Base-by-base conservation (phyloP, 78 protist genomes). In the Isochrysis galbana region DNA sequence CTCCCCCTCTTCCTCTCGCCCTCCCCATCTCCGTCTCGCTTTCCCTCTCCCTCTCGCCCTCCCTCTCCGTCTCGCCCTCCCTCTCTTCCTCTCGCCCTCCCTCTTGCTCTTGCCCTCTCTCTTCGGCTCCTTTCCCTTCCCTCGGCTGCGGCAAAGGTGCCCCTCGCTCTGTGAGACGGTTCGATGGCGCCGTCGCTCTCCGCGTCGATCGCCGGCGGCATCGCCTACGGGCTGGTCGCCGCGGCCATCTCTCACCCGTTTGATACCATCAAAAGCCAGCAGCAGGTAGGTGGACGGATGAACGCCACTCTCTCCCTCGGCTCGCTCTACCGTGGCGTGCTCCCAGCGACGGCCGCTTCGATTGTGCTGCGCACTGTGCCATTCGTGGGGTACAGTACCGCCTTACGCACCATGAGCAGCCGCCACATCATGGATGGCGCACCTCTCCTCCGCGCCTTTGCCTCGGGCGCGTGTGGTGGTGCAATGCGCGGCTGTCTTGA, bases 161-260 rank as follows among this genome's bases (percentile, higher is more conserved):
- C n/a, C n/a, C n/a, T n/a, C n/a, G n/a, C n/a, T n/a, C n/a, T n/a
- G n/a, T n/a, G n/a, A n/a, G n/a, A n/a, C n/a, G n/a, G n/a, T n/a
- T n/a, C n/a, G n/a, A n/a, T n/a, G n/a, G n/a, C n/a, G n/a, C n/a
- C n/a, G n/a, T n/a, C n/a, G n/a, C n/a, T n/a, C n/a, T n/a, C n/a
- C n/a, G n/a, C n/a, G n/a, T n/a, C n/a, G n/a, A n/a, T 72, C 36
- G 46, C 38, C 83, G 83, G 83, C 1, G 83, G 83, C 83, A 44
- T 44, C 45, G 83, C 23, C 32, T 72, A 72, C 83, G 83, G 83
- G 7, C 45, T 72, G 32, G 36, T 44, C 23, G 83, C 36, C 45
- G 90, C 90, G 19, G 90, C 70, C 42, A 17, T 44, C 41, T 44
- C 61, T 10, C 90, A 84, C 10, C 90, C 90, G 34, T 84, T 84